Evolutionary conservation across 2,329 filamentous ascomycete genomes (phyloP).

Genomic region (Blastomyces percursus): DNA sequence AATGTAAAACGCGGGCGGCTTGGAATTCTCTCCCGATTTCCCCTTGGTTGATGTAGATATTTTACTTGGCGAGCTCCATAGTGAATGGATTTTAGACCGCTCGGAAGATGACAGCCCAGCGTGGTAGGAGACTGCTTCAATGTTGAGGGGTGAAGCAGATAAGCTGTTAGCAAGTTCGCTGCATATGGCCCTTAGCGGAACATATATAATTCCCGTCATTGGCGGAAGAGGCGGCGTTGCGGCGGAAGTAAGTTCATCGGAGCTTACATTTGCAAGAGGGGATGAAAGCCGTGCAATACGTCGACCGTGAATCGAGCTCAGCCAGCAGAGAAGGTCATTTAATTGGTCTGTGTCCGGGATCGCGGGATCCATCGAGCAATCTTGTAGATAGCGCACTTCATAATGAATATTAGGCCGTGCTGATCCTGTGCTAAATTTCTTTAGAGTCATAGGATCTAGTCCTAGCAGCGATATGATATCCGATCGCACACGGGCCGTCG

Average conservation of each 20-base stretch:
- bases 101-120: conserved; percentile 59
- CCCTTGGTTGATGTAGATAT: conserved; percentile 4
- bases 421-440: conserved; percentile 72
- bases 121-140: conserved; percentile 39
- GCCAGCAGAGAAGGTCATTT: conserved; percentile 68
- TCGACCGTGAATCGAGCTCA: conserved; percentile 60
- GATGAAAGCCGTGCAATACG: conserved; percentile 52
- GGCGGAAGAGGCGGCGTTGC: conserved; percentile 20
- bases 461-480: conserved; percentile 71
- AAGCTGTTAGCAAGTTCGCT: conserved; percentile 32
- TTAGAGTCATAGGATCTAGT: conserved; percentile 53
- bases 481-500: conserved; percentile 65
- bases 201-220: conserved; percentile 40
- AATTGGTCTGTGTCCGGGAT: conserved; percentile 50
- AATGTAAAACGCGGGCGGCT: conserved; percentile 65
- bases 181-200: conserved; percentile 31
- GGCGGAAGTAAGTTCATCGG: neutral
- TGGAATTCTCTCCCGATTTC: conserved; percentile 14
- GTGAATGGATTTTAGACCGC: conserved; percentile 47
- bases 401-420: conserved; percentile 79
- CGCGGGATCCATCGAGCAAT: conserved; percentile 21
- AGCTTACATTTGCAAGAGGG: conserved; percentile 50
- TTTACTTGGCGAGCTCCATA: conserved; percentile 23
- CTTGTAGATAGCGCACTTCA: conserved; percentile 58
- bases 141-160: conserved; percentile 19